phyloP scores from a whole-genome alignment of 2,329 filamentous ascomycete genomes.

The Monascus ruber region DNA sequence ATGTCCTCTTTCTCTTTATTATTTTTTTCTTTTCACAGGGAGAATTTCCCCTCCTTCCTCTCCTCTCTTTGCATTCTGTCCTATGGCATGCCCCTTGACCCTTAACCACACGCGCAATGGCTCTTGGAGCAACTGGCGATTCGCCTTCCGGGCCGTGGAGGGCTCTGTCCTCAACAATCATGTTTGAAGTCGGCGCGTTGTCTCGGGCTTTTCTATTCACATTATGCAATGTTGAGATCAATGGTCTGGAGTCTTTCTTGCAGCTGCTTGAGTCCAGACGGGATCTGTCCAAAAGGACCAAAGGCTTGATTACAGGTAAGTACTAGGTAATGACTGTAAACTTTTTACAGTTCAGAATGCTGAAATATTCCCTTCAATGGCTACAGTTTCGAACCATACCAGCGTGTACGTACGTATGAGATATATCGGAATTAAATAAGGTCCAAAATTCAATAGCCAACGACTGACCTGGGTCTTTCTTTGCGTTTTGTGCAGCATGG shows the following conservation, averaged over 20 bases:
- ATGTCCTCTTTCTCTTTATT: too few species aligned
- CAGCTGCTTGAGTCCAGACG: constrained; percentile 62
- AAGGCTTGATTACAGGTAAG: constrained; percentile 72
- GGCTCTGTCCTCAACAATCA: constrained; percentile 58
- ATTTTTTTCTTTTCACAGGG: too few species aligned
- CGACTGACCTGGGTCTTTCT: constrained; percentile 17
- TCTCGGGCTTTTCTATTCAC: constrained; percentile 65
- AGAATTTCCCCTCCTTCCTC: too few species aligned
- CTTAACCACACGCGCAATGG: constrained; percentile 21
- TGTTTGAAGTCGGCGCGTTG: constrained; percentile 60
- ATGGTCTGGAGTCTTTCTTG: constrained; percentile 65
- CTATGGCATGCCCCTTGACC: constrained; percentile 8
- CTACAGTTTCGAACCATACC: constrained; percentile 70
- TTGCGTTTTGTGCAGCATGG: constrained; percentile 49
- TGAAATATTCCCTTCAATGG: constrained; percentile 1
- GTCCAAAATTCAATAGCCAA: not conserved
- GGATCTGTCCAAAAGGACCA: constrained; percentile 53
- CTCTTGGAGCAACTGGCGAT: constrained; percentile 31
- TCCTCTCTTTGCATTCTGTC: not conserved
- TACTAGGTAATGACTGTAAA: not conserved
- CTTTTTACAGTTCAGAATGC: not conserved
- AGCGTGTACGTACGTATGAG: constrained; percentile 60
- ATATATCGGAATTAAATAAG: too few species aligned
- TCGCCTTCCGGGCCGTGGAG: constrained; percentile 49
- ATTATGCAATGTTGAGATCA: constrained; percentile 62